Base-by-base conservation (phyloP, 2,329 filamentous ascomycete species). In the Biscogniauxia mediterranea region DNA sequence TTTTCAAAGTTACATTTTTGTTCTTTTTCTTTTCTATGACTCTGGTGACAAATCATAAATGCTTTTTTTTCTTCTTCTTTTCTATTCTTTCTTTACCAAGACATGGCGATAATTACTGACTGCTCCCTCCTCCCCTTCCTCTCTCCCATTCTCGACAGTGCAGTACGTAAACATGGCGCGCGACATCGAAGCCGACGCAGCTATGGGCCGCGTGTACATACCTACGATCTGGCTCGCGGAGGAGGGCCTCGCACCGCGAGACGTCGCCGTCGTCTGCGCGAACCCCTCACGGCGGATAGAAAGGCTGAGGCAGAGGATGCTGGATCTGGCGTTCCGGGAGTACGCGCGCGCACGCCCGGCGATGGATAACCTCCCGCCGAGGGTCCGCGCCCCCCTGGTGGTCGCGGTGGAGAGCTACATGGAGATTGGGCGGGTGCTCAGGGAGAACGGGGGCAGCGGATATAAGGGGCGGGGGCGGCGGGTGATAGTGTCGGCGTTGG, bases 111-210 rank as follows among this genome's bases (percentile, higher is more conserved):
- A 23, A 23, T 23, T 23, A 23, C 23, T 23, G 23, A 23, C 23
- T n/a, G n/a, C n/a, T n/a, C n/a, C n/a, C n/a, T n/a, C n/a, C n/a
- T n/a, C n/a, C n/a, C n/a, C n/a, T n/a, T n/a, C n/a, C n/a, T n/a
- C n/a, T n/a, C n/a, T n/a, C 23, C 23, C 23, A 2, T 23, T 5
- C 23, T 23, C 23, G 5, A 23, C 23, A 23, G 23, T 92, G n/a
- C 89, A 93, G 69, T 91, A 89, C 67, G 85, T 91, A 68, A 93
- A 92, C 69, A 91, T 93, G 63, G 87, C 89, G 2, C 85, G 90
- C 21, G 90, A 93, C 68, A 86, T 92, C n/a, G 74, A 77, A 3
- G 85, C 86, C 2, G 90, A 92, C 67, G 87, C 89, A 0, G 75
- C 77, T 15, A 85, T 90, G 42, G 80, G 81, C 1, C 83, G 90